Percentiles rank a stretch among this genome's conserved stretches.
phyloP scores from a whole-genome alignment of 2,329 filamentous ascomycete genomes.

The Penicillium sp. region DNA sequence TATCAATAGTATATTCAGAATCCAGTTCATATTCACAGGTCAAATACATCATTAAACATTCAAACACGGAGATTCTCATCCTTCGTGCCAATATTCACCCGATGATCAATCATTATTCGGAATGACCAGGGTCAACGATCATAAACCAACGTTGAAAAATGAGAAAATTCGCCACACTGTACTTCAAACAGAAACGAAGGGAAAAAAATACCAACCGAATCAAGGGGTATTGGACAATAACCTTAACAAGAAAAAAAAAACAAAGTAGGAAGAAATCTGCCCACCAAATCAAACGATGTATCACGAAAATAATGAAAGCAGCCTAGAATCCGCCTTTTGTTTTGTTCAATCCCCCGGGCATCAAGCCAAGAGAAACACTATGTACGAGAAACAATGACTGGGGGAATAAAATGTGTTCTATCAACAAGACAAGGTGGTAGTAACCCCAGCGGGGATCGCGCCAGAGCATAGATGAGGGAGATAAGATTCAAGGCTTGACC shows the following conservation, averaged over 20 bases:
- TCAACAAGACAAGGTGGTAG: neutral
- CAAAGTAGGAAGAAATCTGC: slow-evolving; percentile 2
- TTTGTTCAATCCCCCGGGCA: slow-evolving; percentile 18
- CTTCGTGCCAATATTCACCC: neutral
- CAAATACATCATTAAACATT: slow-evolving; percentile 8
- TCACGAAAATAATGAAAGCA: slow-evolving; percentile 4
- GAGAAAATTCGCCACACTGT: slow-evolving; percentile 2
- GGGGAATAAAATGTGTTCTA: neutral
- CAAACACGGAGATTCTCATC: neutral
- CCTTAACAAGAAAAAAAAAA: neutral
- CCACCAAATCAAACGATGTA: slow-evolving; percentile 14
- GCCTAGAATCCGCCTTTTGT: slow-evolving; percentile 13
- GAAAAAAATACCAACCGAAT: slow-evolving; percentile 22
- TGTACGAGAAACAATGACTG: slow-evolving; percentile 19
- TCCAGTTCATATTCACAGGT: slow-evolving; percentile 7
- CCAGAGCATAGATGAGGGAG: neutral
- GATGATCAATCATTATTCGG: neutral
- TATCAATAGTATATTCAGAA: neutral
- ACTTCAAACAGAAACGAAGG: slow-evolving; percentile 13
- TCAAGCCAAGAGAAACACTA: slow-evolving; percentile 21
- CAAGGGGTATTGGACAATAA: slow-evolving; percentile 22
- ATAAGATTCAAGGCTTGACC: neutral
- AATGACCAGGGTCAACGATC: neutral
- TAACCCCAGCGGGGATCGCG: neutral
- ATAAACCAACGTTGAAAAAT: neutral